These are phyloP conservation scores for Podospora appendiculata DNA, from an alignment of 495 filamentous ascomycete species.

Conservation along the genomic window DNA sequence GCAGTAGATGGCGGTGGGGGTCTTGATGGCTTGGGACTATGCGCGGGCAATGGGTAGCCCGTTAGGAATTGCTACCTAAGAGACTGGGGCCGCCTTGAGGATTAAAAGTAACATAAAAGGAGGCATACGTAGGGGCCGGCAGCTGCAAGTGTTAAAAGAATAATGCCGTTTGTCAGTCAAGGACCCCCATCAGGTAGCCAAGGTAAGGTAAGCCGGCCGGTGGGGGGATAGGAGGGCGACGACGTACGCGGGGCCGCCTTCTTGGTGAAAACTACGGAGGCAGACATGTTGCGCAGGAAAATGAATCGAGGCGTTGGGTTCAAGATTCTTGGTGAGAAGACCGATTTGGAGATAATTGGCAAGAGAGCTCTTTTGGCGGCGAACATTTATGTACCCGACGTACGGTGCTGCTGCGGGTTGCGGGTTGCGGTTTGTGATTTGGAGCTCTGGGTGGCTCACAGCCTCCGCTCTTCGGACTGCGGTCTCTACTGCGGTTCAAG, in stretches of 20 bases:
- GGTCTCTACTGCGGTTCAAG: no score
- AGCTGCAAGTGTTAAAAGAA: slow-evolving; percentile 23
- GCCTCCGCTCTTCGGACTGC: no score
- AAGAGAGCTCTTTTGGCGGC: slow-evolving; percentile 8
- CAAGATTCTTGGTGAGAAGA: neutral
- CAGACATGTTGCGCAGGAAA: slow-evolving; percentile 31
- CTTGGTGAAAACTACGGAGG: slow-evolving; percentile 41
- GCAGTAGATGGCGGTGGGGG: slow-evolving; percentile 76
- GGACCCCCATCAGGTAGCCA: no score
- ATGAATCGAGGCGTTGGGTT: slow-evolving; percentile 3
- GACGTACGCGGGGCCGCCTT: slow-evolving; percentile 45
- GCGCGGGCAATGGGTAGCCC: neutral
- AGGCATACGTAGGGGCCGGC: slow-evolving; percentile 51
- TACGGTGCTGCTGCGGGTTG: no score
- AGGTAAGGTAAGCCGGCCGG: no score
- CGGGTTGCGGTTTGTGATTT: no score
- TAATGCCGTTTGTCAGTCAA: neutral
- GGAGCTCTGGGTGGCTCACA: no score
- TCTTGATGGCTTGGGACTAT: slow-evolving; percentile 84
- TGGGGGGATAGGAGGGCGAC: neutral
- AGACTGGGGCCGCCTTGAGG: neutral
- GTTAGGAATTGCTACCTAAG: slow-evolving; percentile 5
- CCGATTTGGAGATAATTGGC: slow-evolving; percentile 5
- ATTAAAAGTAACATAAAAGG: neutral
- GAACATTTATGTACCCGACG: neutral